A percentile compares a stretch with the other conserved stretches of the same genome.
These are phyloP conservation scores for Xylaria scruposa DNA, from an alignment of 495 filamentous ascomycete genomes.

Conservation along the genomic window DNA sequence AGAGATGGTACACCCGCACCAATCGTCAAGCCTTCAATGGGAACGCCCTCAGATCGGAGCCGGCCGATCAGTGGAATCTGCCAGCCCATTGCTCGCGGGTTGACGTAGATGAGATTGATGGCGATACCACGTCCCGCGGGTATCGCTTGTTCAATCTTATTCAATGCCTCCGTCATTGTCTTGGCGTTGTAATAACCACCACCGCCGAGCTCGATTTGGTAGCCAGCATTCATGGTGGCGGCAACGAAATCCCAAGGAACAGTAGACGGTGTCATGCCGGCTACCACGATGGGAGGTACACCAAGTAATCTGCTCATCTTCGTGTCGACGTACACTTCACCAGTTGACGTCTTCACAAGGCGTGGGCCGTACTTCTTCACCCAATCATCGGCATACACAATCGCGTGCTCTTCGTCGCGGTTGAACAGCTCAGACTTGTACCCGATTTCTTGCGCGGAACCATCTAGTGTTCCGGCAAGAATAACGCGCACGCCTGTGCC, in stretches of 20 bases:
- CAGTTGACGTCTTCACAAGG: constrained; percentile 83
- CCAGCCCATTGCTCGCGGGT: constrained; percentile 95
- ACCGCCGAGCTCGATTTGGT: constrained; percentile 84
- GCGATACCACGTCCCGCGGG: constrained; percentile 92
- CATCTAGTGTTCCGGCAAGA: constrained; percentile 87
- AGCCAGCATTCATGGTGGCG: constrained; percentile 90
- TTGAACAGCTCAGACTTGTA: constrained; percentile 98
- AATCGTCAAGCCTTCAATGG: constrained; percentile 93
- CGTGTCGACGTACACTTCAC: constrained; percentile 91
- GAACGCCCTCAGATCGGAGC: constrained; percentile 84
- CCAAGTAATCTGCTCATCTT: constrained; percentile 96
- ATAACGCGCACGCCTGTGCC: constrained; percentile 96
- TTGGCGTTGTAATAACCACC: constrained; percentile 94
- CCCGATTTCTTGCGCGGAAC: constrained; percentile 86
- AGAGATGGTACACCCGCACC: constrained; percentile 93
- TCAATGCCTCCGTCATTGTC: constrained; percentile 85
- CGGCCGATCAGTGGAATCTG: constrained; percentile 91
- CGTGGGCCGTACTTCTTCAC: constrained; percentile 92
- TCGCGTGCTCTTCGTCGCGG: constrained; percentile 87
- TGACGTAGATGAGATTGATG: constrained; percentile 96
- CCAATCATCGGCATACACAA: constrained; percentile 98
- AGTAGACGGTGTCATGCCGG: constrained; percentile 90
- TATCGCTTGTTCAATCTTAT: constrained; percentile 87
- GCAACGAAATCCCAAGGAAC: constrained; percentile 93
- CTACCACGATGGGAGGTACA: constrained; percentile 87